Evolutionary conservation across 2,329 filamentous ascomycete genomes (phyloP).

Genomic region (Cryphonectria radicalis): DNA sequence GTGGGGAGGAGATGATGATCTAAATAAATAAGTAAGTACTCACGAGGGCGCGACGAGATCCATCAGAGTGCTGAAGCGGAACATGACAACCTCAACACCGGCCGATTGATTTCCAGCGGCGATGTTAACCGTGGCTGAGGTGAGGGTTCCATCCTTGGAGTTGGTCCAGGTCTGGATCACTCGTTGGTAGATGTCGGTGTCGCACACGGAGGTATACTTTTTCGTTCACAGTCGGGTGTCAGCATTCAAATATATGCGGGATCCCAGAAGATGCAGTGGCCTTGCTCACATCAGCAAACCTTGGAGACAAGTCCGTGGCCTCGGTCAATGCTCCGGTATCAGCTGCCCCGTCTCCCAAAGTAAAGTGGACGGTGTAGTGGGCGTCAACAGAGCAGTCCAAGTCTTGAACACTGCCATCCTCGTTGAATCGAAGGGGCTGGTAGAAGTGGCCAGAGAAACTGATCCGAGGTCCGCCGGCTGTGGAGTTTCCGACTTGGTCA

Average conservation of each 20-base stretch:
- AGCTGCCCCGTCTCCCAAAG: not conserved
- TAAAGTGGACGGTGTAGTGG: not conserved
- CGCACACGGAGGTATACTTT: conserved; percentile 16
- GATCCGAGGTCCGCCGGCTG: not conserved
- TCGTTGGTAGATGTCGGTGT: conserved; percentile 15
- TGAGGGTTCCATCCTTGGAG: conserved; percentile 17
- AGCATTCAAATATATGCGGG: not conserved
- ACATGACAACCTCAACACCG: conserved; percentile 9
- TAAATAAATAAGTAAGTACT: not conserved
- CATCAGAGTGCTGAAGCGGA: conserved; percentile 15
- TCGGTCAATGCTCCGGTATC: not conserved
- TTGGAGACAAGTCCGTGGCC: not conserved
- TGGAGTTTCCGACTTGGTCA: not conserved
- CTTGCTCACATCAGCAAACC: not conserved
- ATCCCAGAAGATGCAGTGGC: not conserved
- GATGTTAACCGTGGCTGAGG: conserved; percentile 17
- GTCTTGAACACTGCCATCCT: not conserved
- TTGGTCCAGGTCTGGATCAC: conserved; percentile 25
- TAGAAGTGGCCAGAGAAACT: not conserved
- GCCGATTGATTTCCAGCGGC: conserved; percentile 13
- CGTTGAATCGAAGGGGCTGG: not conserved
- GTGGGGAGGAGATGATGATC: not conserved
- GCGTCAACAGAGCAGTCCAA: not conserved
- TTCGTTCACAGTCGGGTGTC: not conserved
- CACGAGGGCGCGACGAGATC: conserved; percentile 19